Evolutionary conservation across 2,329 filamentous ascomycete species (phyloP).

Genomic region (Teratosphaeria epicoccoides): DNA sequence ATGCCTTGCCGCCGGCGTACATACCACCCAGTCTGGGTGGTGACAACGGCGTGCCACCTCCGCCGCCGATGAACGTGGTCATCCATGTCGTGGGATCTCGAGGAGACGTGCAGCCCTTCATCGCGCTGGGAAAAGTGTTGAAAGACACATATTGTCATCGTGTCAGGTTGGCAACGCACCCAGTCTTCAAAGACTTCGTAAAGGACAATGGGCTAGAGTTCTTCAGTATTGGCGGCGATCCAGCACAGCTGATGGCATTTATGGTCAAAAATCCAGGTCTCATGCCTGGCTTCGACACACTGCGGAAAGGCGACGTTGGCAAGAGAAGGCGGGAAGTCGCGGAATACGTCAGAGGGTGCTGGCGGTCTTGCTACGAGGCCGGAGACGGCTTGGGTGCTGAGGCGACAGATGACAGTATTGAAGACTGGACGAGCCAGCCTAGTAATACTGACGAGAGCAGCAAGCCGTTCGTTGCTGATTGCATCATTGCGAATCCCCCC

Average conservation of each 20-base stretch:
- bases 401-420: constrained; percentile 33
- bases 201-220: constrained; percentile 41
- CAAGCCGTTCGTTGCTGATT: constrained; percentile 70
- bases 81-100: constrained; percentile 40
- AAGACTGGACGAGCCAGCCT: constrained; percentile 33
- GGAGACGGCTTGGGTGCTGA: constrained; percentile 50
- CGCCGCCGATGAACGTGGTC: constrained; percentile 39
- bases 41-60: constrained; percentile 45
- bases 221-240: constrained; percentile 42
- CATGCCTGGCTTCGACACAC: constrained; percentile 69
- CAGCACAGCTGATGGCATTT: constrained; percentile 52
- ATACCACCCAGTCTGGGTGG: constrained; percentile 64
- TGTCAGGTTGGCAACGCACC: constrained; percentile 39
- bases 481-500: constrained; percentile 68
- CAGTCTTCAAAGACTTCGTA: constrained; percentile 40
- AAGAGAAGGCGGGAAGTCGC: constrained; percentile 64
- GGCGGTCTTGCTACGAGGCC: constrained; percentile 73
- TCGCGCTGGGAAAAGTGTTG: constrained; percentile 39
- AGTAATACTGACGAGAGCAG: constrained; percentile 27
- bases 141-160: constrained; percentile 39
- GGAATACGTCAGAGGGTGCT: constrained; percentile 73
- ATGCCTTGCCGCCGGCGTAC: constrained; percentile 51
- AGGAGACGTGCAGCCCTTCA: constrained; percentile 42
- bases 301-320: constrained; percentile 66
- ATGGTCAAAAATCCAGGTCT: constrained; percentile 85